Percentiles rank a stretch among this genome's conserved stretches.
phyloP scores from a whole-genome alignment of 345 rosid genomes.

The Mallotus nudiflorus region DNA sequence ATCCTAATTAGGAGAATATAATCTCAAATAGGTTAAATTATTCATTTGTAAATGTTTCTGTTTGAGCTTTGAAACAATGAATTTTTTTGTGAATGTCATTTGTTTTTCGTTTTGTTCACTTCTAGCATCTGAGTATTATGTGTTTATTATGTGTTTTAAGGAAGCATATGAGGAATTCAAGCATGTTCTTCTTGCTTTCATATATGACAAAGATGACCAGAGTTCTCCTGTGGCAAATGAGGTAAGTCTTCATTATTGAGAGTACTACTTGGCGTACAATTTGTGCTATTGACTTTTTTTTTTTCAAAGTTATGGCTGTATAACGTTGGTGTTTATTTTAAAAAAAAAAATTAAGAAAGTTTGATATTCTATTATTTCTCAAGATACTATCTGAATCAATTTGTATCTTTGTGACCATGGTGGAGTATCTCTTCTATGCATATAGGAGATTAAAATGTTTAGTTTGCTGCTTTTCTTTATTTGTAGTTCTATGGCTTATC shows the following conservation, averaged over 20 bases:
- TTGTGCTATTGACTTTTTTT: neutral
- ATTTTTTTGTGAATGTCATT: too few species aligned
- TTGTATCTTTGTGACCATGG: neutral
- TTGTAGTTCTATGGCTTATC: neutral
- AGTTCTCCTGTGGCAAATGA: constrained; percentile 86
- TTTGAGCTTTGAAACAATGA: too few species aligned
- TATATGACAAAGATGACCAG: constrained; percentile 75
- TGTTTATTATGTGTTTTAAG: constrained; percentile 44
- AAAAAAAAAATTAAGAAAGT: neutral
- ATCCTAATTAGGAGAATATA: too few species aligned
- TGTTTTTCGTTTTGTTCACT: too few species aligned
- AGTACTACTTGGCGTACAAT: neutral
- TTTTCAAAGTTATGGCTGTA: neutral
- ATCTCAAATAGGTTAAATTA: too few species aligned
- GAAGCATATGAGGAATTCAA: constrained; percentile 99
- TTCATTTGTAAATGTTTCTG: too few species aligned
- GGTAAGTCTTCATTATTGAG: constrained; percentile 37
- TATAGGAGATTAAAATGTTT: neutral
- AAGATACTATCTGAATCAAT: neutral
- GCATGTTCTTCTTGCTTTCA: constrained; percentile 88
- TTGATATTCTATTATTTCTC: neutral
- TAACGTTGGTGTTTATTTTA: neutral
- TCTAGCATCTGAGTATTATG: too few species aligned
- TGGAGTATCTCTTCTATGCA: neutral
- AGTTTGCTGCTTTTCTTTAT: neutral